Conservation (phyloP, 768 basidiomycete species). For the Mycena indigotica region DNA sequence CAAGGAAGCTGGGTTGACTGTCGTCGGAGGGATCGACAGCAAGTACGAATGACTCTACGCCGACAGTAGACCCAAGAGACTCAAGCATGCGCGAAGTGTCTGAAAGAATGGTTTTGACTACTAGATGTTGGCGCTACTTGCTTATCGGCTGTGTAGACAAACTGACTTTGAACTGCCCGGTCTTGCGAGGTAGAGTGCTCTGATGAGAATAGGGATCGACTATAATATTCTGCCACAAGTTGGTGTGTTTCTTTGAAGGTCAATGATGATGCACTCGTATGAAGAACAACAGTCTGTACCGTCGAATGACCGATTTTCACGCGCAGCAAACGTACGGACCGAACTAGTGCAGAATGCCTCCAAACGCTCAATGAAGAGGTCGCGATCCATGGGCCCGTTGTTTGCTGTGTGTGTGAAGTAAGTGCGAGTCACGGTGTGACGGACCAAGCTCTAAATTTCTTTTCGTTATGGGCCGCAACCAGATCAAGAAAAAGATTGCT, state of each 20-base stretch:
- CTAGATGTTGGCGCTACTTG: slow-evolving; percentile 7
- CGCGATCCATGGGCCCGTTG: slow-evolving; percentile 42
- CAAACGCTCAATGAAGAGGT: slow-evolving; percentile 63
- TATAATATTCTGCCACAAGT: slow-evolving; percentile 66
- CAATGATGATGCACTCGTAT: slow-evolving; percentile 25
- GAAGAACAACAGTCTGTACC: slow-evolving; percentile 50
- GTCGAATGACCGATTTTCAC: slow-evolving; percentile 60
- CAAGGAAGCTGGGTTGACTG: slow-evolving; percentile 58
- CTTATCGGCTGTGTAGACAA: background rate
- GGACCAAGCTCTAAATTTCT: too few relatives aligned
- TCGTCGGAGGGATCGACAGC: slow-evolving; percentile 56
- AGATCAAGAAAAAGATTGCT: slow-evolving; percentile 48
- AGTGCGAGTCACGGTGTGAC: slow-evolving; percentile 3
- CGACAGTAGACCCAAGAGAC: slow-evolving; percentile 49
- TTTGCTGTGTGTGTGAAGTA: slow-evolving; percentile 26
- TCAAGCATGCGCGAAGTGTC: slow-evolving; percentile 58
- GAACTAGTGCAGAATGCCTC: slow-evolving; percentile 60
- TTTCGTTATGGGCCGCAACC: slow-evolving; percentile 56
- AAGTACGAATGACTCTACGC: slow-evolving; percentile 63
- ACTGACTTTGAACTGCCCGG: slow-evolving; percentile 20
- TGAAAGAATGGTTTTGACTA: slow-evolving; percentile 51
- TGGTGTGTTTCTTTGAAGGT: slow-evolving; percentile 43
- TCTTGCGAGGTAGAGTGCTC: slow-evolving; percentile 17
- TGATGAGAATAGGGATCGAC: slow-evolving; percentile 53
- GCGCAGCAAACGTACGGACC: slow-evolving; percentile 59